phyloP scores from a whole-genome alignment of 495 filamentous ascomycete genomes.

The Xylaria telfairii region DNA sequence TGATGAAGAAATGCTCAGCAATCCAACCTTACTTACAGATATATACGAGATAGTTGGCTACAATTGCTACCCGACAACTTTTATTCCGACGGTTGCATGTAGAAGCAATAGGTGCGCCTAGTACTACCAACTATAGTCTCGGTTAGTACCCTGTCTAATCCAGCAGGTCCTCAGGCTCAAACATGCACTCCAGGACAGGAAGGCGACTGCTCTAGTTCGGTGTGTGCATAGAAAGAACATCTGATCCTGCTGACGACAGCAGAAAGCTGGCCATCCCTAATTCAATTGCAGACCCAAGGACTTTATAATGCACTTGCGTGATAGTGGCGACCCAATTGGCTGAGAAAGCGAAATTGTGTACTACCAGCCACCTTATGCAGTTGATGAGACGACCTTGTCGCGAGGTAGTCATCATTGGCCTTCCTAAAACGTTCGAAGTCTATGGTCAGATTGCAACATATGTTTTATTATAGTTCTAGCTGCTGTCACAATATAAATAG shows the following conservation, averaged over 20 bases:
- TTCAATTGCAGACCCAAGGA: not conserved
- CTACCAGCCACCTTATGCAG: not conserved
- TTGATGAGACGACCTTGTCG: not conserved
- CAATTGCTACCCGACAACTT: not conserved
- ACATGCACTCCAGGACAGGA: conserved; percentile 1
- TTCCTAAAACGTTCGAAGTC: conserved; percentile 19
- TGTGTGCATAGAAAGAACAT: not conserved
- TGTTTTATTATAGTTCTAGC: not conserved
- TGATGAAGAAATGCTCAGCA: not conserved
- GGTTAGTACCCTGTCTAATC: not conserved
- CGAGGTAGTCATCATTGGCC: not conserved
- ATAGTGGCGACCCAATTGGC: not conserved
- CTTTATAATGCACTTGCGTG: not conserved
- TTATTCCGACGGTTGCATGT: not conserved
- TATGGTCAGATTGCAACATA: conserved; percentile 15
- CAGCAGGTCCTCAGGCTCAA: not conserved
- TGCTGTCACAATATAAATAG: conserved; percentile 8
- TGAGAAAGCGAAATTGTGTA: not conserved
- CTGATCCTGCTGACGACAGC: conserved; percentile 22
- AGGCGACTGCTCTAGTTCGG: conserved; percentile 4
- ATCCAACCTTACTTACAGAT: not conserved
- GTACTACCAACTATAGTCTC: not conserved
- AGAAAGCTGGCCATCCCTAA: not conserved
- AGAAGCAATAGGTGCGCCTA: not conserved
- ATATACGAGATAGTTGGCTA: too few relatives aligned